Evolutionary conservation across 2,329 filamentous ascomycete genomes (phyloP).

Genomic region (Talaromyces verruculosus): DNA sequence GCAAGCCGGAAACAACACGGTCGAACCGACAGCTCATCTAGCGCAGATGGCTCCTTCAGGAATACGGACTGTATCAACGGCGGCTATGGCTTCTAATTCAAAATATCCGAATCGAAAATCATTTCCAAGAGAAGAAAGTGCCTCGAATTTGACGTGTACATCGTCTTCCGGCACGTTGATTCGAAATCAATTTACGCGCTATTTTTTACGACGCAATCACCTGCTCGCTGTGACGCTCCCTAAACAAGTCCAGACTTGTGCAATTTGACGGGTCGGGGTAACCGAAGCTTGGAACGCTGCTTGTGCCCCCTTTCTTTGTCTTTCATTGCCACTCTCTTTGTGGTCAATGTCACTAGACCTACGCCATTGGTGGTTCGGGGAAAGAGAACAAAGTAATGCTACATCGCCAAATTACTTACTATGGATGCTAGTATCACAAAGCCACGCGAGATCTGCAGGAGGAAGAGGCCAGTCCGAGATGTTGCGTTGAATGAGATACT

Average conservation of each 20-base stretch:
- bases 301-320: not conserved
- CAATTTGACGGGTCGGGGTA: not conserved
- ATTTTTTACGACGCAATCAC: not conserved
- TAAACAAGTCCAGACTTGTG: not conserved
- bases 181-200: not conserved
- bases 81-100: not conserved
- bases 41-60: not conserved
- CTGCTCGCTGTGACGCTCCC: not conserved
- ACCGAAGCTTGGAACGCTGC: not conserved
- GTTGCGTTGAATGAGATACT: not conserved
- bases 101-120: not conserved
- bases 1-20: not conserved
- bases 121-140: constrained; percentile 1
- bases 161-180: not conserved
- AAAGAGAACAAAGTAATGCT: constrained; percentile 10
- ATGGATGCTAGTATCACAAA: not conserved
- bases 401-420: not conserved
- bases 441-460: not conserved
- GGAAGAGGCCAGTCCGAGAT: not conserved
- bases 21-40: not conserved
- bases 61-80: not conserved
- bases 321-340: constrained; percentile 1
- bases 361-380: not conserved
- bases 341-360: constrained; percentile 2
- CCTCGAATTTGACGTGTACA: constrained; percentile 7